phyloP scores from a whole-genome alignment of 345 rosid genomes.

The Angophora floribunda region DNA sequence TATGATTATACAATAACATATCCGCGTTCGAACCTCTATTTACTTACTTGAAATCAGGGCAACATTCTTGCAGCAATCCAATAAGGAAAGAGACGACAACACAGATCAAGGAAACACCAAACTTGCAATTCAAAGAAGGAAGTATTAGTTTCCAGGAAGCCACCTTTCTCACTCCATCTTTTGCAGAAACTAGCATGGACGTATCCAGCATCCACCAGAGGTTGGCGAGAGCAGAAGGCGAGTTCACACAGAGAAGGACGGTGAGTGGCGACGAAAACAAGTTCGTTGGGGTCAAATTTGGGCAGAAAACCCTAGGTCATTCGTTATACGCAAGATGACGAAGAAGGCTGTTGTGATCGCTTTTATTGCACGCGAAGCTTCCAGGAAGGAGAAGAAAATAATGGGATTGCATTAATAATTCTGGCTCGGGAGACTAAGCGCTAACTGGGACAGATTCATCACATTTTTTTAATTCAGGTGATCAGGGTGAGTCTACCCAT shows the following conservation, averaged over 20 bases:
- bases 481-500: neutral
- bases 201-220: neutral
- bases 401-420: neutral
- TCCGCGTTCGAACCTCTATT: neutral
- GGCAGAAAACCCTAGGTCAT: neutral
- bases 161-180: neutral
- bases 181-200: neutral
- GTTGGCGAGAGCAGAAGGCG: neutral
- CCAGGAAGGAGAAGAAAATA: neutral
- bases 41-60: neutral
- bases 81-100: neutral
- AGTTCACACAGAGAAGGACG: neutral
- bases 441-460: neutral
- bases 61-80: neutral
- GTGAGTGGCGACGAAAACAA: neutral
- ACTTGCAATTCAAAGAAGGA: neutral
- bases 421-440: neutral
- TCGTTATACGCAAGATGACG: neutral
- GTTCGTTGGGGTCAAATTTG: neutral
- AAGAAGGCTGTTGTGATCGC: neutral
- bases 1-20: neutral
- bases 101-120: neutral
- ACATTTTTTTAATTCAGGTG: neutral
- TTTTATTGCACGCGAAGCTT: neutral
- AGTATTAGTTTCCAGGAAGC: neutral